Base-by-base conservation (phyloP, 352 stramenopile genomes). In the Phytopythium ostracodes region DNA sequence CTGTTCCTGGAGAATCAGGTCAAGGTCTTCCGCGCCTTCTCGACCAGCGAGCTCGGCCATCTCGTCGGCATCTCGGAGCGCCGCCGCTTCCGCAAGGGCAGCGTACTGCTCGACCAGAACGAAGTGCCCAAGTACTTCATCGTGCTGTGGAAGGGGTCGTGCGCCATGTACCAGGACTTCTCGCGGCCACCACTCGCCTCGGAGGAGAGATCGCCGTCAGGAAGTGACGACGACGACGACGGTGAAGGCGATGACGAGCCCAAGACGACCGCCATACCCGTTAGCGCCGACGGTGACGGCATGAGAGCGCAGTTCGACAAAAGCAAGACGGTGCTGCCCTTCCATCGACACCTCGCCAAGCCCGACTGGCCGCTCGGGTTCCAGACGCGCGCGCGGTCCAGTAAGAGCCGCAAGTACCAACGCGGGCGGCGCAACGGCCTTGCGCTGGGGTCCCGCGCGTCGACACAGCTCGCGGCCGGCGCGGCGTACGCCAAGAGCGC, bases 31-130 rank as follows among this genome's bases (percentile, higher is more conserved):
- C 70, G 70, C 54, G 65, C 71, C 7, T 84, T 92, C 17, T 78
- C 67, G 14, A 85, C 79, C 1, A 88, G 78, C 31, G 81, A 88
- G 24, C 67, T 92, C 14, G 81, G 81, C 20, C 79, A 90, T 43
- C 63, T 90, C 52, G 84, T 90, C n/a, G 83, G 79, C 10, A 87
- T 90, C 40, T 92, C 81, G 27, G 78, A 92, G 62, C 75, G 77
- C 17, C 72, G 82, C 24, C 78, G 81, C 4, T 90, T 88, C 52
- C 79, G 77, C 49, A 88, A 88, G 56, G 81, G 79, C 7, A 79
- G 90, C 40, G 62, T 84, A 10, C 55, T 92, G n/a, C 61, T 92
- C 9, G 66, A 75, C 27, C 83, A 92, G 56, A 86, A 86, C 31
- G 75, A 89, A 4, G 56, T 83, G 29, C 83, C 83, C 1, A 70